These are phyloP conservation scores for Oropetium thomaeum DNA, from an alignment of 176 grass and related monocot species.

Conservation along the genomic window DNA sequence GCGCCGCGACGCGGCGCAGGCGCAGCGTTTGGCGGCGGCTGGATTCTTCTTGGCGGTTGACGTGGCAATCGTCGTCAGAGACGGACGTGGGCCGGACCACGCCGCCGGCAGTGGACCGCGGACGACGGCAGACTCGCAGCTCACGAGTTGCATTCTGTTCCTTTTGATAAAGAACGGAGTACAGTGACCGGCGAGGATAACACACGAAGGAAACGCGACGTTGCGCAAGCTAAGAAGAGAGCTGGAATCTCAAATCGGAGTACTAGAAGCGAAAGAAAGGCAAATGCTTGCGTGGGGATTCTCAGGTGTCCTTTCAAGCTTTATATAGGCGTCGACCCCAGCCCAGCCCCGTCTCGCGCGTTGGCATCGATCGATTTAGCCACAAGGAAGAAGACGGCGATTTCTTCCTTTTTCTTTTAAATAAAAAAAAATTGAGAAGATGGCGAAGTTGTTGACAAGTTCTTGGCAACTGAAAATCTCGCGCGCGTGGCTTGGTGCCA, in stretches of 20 bases:
- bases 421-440: too few species aligned
- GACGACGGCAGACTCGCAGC: neutral
- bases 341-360: too few species aligned
- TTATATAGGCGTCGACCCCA: neutral
- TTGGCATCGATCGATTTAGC: neutral
- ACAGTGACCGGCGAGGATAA: neutral
- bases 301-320: neutral
- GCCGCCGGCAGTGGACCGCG: neutral
- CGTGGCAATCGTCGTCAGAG: too few species aligned
- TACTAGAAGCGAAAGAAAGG: neutral
- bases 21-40: neutral
- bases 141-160: neutral
- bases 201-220: neutral
- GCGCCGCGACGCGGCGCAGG: neutral
- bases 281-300: neutral
- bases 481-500: neutral
- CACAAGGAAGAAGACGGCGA: neutral
- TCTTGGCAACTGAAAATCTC: neutral
- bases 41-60: neutral
- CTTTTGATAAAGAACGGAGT: neutral
- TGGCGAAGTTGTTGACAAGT: neutral
- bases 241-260: neutral
- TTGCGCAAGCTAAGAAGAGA: neutral
- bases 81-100: neutral
- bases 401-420: neutral